Evolutionary conservation across 352 stramenopile genomes (phyloP), one percentile per base, ranked within the genome.

Genomic region (Lagenidium sp.): DNA sequence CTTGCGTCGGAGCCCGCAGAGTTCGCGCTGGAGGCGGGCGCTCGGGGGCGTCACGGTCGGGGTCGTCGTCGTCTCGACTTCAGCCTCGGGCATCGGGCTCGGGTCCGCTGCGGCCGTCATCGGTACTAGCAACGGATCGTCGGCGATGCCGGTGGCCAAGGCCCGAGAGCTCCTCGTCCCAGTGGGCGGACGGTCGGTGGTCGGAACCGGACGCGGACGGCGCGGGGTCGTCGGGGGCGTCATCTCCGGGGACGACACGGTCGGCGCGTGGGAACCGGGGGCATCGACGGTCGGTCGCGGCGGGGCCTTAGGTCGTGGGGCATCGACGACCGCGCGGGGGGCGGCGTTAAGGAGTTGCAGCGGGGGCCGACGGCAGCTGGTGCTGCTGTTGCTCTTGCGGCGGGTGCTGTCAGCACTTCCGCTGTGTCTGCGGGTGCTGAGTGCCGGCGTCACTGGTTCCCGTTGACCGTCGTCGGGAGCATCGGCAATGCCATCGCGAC

Each of bases 211-310:
- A 6, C 6, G 32, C 19, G 36, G n/a, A n/a, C n/a, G 31, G 24
- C 31, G 45, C 7, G 66, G 47, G 11, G 63, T 62, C 36, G 50
- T 63, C 12, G 63, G 54, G 8, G 70, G 60, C 4, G 67, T 75
- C 43, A 73, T 57, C 25, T 74, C 68, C 0, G 68, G 72, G 0
- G 68, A 72, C 16, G 74, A 85, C 0, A 67, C 63, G 25, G 75
- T 82, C 16, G 72, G 68, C 5, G 68, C 81, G 31, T 68, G 82
- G 4, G 63, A 57, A 5, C 63, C 47, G 22, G 67, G 51, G 12
- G 67, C 59, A 13, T 49, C 23, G 6, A 56, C 18, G 21, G 53
- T 41, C 19, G 47, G 21, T 4, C 42, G 13, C 21, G 7, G 13
- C 10, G 16, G 12, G 6, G 18, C 16, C 8, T 20, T n/a, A n/a